Base-by-base conservation (phyloP, 495 filamentous ascomycete species). In the Aspergillus indologenus region DNA sequence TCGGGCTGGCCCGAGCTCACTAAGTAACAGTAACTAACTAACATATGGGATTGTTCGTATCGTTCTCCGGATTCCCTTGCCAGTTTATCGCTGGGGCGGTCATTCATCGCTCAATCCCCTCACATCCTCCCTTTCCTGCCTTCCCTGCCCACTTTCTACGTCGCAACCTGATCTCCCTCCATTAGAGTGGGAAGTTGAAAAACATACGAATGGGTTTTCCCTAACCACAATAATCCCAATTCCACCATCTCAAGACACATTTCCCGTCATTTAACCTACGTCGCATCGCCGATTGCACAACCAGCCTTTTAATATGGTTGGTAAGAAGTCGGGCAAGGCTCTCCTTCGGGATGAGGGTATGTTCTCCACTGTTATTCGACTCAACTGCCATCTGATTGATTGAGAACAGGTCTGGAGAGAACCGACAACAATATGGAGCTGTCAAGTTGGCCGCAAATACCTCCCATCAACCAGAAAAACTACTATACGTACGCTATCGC, bases 351-450 rank as follows among this genome's bases (percentile, higher is more conserved):
- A 87, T 74, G 84, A 87, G 73, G 84, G 83, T 83, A 74, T 40
- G 73, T 60, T 26, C 47, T 54, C 19, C 48, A 18, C 53, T 40
- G 44, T 53, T 58, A n/a, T 47, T 57, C 3, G 15, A 6, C 45
- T 15, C n/a, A 22, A 8, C 11, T 24, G 19, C 29, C 21, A 15
- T 15, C 57, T 62, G 55, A 60, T 50, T 22, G 18, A 5, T 40
- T 44, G 0, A 43, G 18, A 29, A 19, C 57, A 96, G 94, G 94
- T 59, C 86, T 98, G 46, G 90, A 94, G 73, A 81, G 92, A 62
- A 98, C 95, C 42, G 94, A 98, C 77, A 98, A 98, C 81, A 92
- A 92, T 69, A 91, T 98, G 83, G 92, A 91, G 67, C 83, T 90
- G 53, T 92, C 92, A 22, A 93, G 82, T 73, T 98, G 94, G 94